These are phyloP conservation scores for Fusarium redolens DNA, from an alignment of 2,329 filamentous ascomycete genomes.

Conservation along the genomic window DNA sequence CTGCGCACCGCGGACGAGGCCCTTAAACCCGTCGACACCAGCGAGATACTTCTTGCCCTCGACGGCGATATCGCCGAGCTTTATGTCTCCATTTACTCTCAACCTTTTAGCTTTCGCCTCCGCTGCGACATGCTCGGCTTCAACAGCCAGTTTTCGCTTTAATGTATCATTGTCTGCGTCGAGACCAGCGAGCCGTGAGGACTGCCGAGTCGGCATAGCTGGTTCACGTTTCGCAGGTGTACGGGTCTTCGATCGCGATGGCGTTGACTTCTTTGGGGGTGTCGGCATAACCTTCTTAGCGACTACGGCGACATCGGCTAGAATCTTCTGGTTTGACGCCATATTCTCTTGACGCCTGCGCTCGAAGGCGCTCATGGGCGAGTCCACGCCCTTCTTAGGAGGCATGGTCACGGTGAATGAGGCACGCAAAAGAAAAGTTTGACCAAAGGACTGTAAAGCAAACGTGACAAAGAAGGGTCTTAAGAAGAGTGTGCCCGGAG, in stretches of 20 bases:
- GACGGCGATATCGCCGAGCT: conserved; percentile 80
- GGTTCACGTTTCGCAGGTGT: conserved; percentile 61
- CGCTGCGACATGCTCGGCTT: conserved; percentile 55
- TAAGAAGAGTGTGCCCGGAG: not conserved
- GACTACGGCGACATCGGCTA: conserved; percentile 80
- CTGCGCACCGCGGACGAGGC: conserved; percentile 73
- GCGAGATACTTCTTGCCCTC: conserved; percentile 81
- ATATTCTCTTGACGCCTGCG: conserved; percentile 87
- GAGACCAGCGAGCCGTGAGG: conserved; percentile 67
- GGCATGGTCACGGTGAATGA: conserved; percentile 50
- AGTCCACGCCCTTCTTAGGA: conserved; percentile 53
- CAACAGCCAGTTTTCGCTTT: conserved; percentile 64
- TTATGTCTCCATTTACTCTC: conserved; percentile 68
- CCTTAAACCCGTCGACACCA: conserved; percentile 72
- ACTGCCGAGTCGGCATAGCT: conserved; percentile 65
- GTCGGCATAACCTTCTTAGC: conserved; percentile 77
- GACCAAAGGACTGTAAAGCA: not conserved
- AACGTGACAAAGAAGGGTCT: not conserved
- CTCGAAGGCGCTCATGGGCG: conserved; percentile 83
- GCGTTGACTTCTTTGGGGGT: conserved; percentile 54
- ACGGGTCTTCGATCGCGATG: conserved; percentile 47
- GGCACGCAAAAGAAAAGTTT: not conserved
- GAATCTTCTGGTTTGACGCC: conserved; percentile 81
- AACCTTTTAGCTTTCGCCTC: conserved; percentile 68
- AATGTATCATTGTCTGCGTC: conserved; percentile 59